Evolutionary conservation across 108 stramenopile species (phyloP).

Genomic region (Cyclotella distinguenda): DNA sequence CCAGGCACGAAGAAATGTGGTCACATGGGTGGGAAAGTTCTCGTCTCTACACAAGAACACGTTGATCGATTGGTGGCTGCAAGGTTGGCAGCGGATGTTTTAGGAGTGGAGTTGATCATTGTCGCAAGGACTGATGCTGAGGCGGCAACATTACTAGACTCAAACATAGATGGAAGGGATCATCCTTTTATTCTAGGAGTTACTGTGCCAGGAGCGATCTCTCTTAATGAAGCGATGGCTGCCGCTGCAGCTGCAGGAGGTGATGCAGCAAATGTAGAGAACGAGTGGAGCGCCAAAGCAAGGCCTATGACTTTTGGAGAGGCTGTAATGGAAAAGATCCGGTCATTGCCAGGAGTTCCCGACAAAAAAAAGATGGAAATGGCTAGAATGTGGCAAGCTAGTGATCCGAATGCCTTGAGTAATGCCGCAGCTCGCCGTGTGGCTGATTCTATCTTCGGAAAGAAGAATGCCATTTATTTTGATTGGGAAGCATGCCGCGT

Average conservation of each 20-base stretch:
- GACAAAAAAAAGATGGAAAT: conserved; percentile 59
- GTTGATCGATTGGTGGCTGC: conserved; percentile 92
- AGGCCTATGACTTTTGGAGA: conserved; percentile 87
- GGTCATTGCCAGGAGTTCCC: conserved; percentile 27
- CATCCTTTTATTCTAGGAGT: conserved; percentile 95
- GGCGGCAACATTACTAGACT: conserved; percentile 94
- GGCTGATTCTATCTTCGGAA: conserved; percentile 81
- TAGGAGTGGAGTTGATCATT: conserved; percentile 84
- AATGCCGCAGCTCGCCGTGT: conserved; percentile 80
- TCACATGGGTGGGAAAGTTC: conserved; percentile 94
- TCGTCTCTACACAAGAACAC: conserved; percentile 94
- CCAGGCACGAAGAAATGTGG: conserved; percentile 98
- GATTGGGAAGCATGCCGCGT: conserved; percentile 94
- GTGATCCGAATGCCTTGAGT: conserved; percentile 79
- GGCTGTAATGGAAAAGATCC: conserved; percentile 75
- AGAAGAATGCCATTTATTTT: conserved; percentile 82
- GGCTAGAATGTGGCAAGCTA: conserved; percentile 71
- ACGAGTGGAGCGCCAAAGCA: conserved; percentile 66
- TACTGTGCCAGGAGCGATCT: conserved; percentile 57
- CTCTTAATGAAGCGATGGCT: conserved; percentile 65
- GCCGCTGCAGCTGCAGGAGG: conserved; percentile 44
- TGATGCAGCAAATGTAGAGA: conserved; percentile 39
- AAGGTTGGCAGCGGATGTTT: conserved; percentile 88
- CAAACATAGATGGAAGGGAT: conserved; percentile 93
- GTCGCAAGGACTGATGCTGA: conserved; percentile 95